Conservation (phyloP, 257 asterid genomes). For the Solanum pennellii region DNA sequence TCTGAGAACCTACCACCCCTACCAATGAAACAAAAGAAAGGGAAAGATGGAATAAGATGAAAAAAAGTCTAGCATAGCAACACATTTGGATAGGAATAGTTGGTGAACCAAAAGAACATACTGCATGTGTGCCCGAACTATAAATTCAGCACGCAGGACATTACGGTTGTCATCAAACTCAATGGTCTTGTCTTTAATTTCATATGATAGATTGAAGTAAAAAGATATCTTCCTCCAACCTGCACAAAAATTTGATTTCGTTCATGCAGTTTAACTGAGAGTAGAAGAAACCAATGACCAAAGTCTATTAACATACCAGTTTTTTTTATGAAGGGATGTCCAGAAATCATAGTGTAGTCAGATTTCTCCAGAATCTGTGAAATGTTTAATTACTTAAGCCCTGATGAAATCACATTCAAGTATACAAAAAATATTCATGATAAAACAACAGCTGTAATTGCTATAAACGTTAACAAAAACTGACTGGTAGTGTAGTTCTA, state of each 20-base stretch:
- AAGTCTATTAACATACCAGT: constrained; percentile 36
- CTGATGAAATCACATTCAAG: background rate
- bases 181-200: constrained; percentile 89
- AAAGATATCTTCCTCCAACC: constrained; percentile 99
- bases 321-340: constrained; percentile 63
- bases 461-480: background rate
- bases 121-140: constrained; percentile 91
- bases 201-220: constrained; percentile 89
- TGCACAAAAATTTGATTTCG: background rate
- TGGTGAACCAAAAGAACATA: constrained; percentile 23
- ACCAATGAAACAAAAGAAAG: constrained; percentile 2
- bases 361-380: constrained; percentile 81
- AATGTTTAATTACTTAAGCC: background rate
- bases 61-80: background rate
- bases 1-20: constrained; percentile 96
- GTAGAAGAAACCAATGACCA: background rate
- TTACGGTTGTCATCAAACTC: constrained; percentile 81
- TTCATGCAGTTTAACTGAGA: background rate
- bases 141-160: constrained; percentile 89
- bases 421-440: background rate
- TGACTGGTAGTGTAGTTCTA: background rate
- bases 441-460: background rate
- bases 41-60: background rate
- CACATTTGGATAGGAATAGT: background rate
- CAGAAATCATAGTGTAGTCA: constrained; percentile 76